Conservation (phyloP, 352 stramenopile genomes). For the Globisporangium megalacanthum region DNA sequence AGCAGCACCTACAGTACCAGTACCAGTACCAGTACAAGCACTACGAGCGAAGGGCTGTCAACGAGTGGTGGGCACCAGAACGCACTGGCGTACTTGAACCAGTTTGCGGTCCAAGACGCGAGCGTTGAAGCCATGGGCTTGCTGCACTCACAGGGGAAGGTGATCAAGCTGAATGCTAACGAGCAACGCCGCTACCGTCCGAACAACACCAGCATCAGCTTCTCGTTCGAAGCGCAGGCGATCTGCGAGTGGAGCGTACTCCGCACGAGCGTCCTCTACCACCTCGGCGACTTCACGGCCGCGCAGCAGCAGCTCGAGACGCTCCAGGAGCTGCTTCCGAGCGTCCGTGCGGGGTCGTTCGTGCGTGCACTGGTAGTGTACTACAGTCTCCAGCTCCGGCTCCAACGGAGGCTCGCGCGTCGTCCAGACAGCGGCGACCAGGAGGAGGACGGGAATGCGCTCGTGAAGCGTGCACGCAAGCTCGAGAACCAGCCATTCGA, state of each 20-base stretch:
- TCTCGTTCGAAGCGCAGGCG: constrained; percentile 7
- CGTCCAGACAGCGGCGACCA: neutral
- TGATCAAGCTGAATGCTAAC: constrained; percentile 11
- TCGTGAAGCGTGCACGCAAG: neutral
- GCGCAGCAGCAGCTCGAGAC: constrained; percentile 25
- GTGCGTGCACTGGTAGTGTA: constrained; percentile 30
- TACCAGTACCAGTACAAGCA: no score
- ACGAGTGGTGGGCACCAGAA: neutral
- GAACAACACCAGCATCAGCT: neutral
- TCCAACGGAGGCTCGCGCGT: constrained; percentile 14
- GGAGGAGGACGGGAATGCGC: neutral
- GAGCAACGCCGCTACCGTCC: neutral
- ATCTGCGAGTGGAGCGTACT: constrained; percentile 27
- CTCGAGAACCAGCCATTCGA: constrained; percentile 6
- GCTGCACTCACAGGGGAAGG: constrained; percentile 11
- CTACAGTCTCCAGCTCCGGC: constrained; percentile 27
- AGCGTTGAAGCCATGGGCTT: constrained; percentile 6
- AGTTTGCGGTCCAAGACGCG: constrained; percentile 7
- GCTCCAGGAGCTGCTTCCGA: constrained; percentile 7
- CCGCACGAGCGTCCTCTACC: constrained; percentile 28
- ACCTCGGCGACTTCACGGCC: constrained; percentile 18
- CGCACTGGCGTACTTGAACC: constrained; percentile 12
- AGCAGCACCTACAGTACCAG: neutral
- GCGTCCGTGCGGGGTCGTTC: constrained; percentile 18
- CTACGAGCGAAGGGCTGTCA: no score